Evolutionary conservation across 2,329 filamentous ascomycete species (phyloP), one percentile per base, ranked within the genome.

Genomic region (Coleophoma eucalyptorum): DNA sequence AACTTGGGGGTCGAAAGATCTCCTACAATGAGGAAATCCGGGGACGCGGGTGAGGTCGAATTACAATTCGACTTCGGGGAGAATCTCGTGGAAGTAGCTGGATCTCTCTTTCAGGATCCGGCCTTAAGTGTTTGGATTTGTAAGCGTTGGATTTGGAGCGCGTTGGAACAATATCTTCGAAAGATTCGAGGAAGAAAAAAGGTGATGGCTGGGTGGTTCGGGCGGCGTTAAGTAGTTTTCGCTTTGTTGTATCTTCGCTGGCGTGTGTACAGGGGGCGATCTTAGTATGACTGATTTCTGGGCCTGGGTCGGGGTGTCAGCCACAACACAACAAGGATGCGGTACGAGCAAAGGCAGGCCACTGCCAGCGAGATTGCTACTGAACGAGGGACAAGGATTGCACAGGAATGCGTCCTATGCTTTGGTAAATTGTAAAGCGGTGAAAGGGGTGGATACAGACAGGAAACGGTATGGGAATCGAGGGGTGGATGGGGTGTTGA

Each of bases 81-180:
- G 26, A 38, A 38, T 38, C 35, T 59, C 55, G 54, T 55, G 48
- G 59, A 62, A 63, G 37, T 55, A 61, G 54, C 61, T 58, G 55
- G 62, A 62, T 43, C 50, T 45, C 18, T 41, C 20, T 40, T 40
- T 26, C 26, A 26, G 45, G 48, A 47, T 51, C 58, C 55, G 54
- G 57, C 51, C 54, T 48, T 38, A 47, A 18, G 18, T 20, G 43
- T 41, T 6, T n/a, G 40, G 49, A 50, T 60, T 61, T 45, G 55
- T 58, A 59, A 58, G 49, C 55, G 56, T 53, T 44, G 33, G 51
- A 45, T 38, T 43, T 44, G 46, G 46, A 41, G 47, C 47, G 37
- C 12, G 46, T 50, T 56, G 48, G 49, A 42, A 49, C 53, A 51
- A 55, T 48, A 48, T 38, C 19, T 55, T 53, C 48, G 18, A 48